Evolutionary conservation across 2,329 filamentous ascomycete species (phyloP).

Genomic region (Pyricularia sp.): DNA sequence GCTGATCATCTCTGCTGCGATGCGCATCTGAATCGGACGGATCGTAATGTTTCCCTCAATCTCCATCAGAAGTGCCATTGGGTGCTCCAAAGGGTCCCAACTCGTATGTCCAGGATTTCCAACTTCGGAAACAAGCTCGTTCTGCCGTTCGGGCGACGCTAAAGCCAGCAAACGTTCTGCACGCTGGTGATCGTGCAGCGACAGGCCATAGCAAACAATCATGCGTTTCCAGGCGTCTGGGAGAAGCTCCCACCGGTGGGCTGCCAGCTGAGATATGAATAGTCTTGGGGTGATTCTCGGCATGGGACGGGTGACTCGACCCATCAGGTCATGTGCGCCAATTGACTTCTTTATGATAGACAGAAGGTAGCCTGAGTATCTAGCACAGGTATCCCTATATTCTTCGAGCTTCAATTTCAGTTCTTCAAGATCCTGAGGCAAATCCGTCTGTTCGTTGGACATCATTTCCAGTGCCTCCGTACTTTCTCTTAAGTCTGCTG

Average conservation of each 20-base stretch:
- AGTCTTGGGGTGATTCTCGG: not conserved
- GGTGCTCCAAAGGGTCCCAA: slow-evolving; percentile 41
- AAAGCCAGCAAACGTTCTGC: slow-evolving; percentile 27
- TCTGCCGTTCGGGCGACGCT: slow-evolving; percentile 15
- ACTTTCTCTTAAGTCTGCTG: not conserved
- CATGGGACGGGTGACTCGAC: not conserved
- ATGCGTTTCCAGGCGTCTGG: slow-evolving; percentile 21
- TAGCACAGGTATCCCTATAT: no score
- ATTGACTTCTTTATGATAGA: no score
- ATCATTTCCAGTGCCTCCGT: not conserved
- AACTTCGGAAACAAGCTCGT: slow-evolving; percentile 27
- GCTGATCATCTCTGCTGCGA: slow-evolving; percentile 46
- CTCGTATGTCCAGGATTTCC: slow-evolving; percentile 42
- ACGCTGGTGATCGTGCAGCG: slow-evolving; percentile 29
- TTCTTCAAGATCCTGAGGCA: no score
- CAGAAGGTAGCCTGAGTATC: no score
- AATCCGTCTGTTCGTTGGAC: no score
- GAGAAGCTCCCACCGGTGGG: slow-evolving; percentile 9
- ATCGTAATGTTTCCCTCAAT: slow-evolving; percentile 54
- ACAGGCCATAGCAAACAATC: slow-evolving; percentile 28
- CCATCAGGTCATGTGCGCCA: no score
- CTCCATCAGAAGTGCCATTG: slow-evolving; percentile 56
- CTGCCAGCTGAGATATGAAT: not conserved
- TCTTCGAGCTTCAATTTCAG: no score
- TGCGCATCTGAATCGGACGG: slow-evolving; percentile 45